phyloP scores from a whole-genome alignment of 805 yeast genomes.

The Wickerhamomyces pijperi region DNA sequence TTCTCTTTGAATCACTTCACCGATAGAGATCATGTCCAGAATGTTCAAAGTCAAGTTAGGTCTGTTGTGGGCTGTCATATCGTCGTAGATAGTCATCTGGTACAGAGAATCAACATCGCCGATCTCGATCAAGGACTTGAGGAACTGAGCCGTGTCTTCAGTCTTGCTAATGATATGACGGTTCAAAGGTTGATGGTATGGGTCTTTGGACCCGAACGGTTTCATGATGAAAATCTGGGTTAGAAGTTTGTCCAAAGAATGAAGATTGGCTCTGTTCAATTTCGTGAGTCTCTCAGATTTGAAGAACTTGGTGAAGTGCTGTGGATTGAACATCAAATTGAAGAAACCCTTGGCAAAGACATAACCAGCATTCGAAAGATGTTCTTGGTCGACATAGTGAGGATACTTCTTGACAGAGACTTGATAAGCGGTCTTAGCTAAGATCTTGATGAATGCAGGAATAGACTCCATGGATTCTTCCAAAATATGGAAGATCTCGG shows the following conservation, averaged over 20 bases:
- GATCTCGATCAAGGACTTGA: conserved; percentile 39
- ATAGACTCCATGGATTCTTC: conserved; percentile 30
- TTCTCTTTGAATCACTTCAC: conserved; percentile 29
- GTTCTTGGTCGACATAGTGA: conserved; percentile 45
- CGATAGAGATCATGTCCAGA: conserved; percentile 34
- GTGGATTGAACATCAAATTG: conserved; percentile 33
- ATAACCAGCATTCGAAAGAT: conserved; percentile 60
- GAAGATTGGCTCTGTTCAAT: conserved; percentile 33
- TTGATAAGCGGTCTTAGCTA: conserved; percentile 37
- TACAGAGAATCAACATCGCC: conserved; percentile 49
- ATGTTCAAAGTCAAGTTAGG: conserved; percentile 36
- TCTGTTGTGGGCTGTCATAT: conserved; percentile 44
- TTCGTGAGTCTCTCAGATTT: conserved; percentile 9
- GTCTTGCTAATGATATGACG: conserved; percentile 49
- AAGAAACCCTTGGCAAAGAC: conserved; percentile 44
- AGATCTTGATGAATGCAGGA: conserved; percentile 46
- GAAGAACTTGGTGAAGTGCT: conserved; percentile 46
- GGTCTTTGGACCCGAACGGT: conserved; percentile 49
- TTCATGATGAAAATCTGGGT: conserved; percentile 58
- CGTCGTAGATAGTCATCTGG: conserved; percentile 56
- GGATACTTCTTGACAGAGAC: conserved; percentile 38
- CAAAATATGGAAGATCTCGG: conserved; percentile 46
- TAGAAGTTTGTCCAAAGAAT: conserved; percentile 44
- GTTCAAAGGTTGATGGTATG: conserved; percentile 70
- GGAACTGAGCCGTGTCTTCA: conserved; percentile 32